Conservation (phyloP, 2,329 filamentous ascomycete species). For the Trichoderma guizhouense region DNA sequence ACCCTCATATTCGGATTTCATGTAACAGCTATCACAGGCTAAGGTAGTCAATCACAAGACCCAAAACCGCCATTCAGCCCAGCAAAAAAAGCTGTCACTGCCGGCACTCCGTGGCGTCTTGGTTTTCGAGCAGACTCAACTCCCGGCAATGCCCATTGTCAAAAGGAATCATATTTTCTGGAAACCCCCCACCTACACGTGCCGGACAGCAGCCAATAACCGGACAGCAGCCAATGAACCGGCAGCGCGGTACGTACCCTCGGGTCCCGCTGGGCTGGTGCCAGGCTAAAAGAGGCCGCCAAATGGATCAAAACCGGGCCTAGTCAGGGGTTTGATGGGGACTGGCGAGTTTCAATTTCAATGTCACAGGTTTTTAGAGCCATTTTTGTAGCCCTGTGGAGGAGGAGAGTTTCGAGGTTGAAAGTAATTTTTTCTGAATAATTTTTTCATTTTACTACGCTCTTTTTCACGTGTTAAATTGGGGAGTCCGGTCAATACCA, state of each 20-base stretch:
- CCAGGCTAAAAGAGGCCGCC: conserved; percentile 12
- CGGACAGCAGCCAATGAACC: background rate
- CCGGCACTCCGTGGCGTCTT: background rate
- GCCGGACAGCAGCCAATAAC: background rate
- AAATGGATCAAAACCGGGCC: conserved; percentile 2
- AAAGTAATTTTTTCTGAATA: background rate
- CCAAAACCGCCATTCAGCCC: background rate
- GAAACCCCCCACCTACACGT: background rate
- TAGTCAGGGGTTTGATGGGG: conserved; percentile 16
- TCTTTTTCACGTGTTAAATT: background rate
- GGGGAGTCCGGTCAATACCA: background rate
- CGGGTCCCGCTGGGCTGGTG: background rate
- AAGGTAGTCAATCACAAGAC: background rate
- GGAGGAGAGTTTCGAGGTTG: background rate
- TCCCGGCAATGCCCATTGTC: background rate
- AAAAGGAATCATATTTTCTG: background rate
- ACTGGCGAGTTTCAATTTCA: conserved; percentile 5
- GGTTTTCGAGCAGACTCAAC: background rate
- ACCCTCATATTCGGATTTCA: background rate
- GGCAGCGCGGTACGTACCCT: background rate
- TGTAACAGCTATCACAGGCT: background rate
- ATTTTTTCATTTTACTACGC: background rate
- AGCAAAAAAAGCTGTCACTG: background rate
- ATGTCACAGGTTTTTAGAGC: background rate
- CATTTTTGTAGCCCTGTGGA: background rate